A percentile compares a stretch with the other conserved stretches of the same genome.
Evolutionary conservation across 805 yeast species (phyloP).

Genomic region (Jamesozyma jinghongensis): DNA sequence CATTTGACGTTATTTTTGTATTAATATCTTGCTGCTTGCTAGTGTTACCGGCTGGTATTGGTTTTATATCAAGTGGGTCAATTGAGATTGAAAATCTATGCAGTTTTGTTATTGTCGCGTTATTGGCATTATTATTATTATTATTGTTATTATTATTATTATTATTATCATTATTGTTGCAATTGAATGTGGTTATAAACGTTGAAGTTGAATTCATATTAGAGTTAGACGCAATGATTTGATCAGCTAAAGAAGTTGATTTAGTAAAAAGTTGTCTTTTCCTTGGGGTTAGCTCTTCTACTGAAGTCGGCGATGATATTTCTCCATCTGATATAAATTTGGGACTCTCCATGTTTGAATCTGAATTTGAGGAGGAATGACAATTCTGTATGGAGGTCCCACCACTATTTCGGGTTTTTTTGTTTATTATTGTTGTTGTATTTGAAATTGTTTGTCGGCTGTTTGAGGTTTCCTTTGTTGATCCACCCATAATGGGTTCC

Average conservation of each 20-base stretch:
- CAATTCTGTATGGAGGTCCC: no score
- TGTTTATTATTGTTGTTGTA: no score
- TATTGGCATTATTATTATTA: slow-evolving; percentile 1
- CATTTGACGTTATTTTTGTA: not conserved
- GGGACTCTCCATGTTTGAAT: slow-evolving; percentile 18
- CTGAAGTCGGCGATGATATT: slow-evolving; percentile 8
- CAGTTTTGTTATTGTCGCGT: not conserved
- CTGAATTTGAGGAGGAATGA: slow-evolving; percentile 19
- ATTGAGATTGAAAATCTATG: slow-evolving; percentile 1
- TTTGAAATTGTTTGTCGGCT: no score
- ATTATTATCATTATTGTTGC: no score
- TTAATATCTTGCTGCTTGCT: not conserved
- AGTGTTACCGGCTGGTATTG: no score
- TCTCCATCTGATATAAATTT: slow-evolving; percentile 13
- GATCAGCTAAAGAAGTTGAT: no score
- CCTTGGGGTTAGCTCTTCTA: slow-evolving; percentile 5
- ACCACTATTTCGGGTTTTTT: no score
- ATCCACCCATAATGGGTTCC: not conserved
- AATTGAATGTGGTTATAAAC: no score
- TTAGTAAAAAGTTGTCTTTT: not conserved
- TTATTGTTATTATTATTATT: not conserved
- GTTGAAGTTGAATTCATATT: no score
- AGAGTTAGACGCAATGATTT: not conserved
- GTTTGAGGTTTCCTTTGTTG: not conserved
- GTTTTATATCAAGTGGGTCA: slow-evolving; percentile 1